Percentiles rank a stretch among this genome's conserved stretches.
Conservation (phyloP, 306 rosid species). For the Rosa chinensis region DNA sequence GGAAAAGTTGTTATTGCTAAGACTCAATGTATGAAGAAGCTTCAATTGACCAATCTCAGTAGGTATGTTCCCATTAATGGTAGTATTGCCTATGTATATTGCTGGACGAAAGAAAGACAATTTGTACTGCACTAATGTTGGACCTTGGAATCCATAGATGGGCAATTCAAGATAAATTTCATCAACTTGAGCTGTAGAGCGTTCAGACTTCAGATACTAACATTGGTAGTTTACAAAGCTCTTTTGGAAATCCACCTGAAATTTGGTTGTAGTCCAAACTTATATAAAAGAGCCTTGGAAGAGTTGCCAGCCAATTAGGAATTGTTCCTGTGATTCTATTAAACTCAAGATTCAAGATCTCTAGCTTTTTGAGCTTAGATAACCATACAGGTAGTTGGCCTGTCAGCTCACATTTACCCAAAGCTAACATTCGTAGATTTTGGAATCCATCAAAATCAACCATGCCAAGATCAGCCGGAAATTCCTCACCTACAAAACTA, state of each 20-base stretch:
- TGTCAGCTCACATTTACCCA: not conserved
- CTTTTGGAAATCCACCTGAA: not conserved
- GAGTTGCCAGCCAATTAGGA: not conserved
- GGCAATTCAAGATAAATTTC: not conserved
- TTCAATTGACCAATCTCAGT: not conserved
- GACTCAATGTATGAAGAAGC: not conserved
- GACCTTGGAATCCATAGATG: not conserved
- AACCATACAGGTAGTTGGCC: conserved; percentile 2
- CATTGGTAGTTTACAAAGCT: not conserved
- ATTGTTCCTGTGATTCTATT: conserved; percentile 9
- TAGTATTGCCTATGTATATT: not conserved
- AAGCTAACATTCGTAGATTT: not conserved
- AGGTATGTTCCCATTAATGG: conserved; percentile 8
- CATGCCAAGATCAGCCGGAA: not conserved
- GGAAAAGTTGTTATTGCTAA: not conserved
- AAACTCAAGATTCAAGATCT: not conserved
- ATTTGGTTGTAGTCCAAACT: not conserved
- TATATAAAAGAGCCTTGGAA: not conserved
- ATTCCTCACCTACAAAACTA: not conserved
- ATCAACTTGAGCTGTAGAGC: not conserved
- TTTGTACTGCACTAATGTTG: not conserved
- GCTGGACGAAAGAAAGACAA: not conserved
- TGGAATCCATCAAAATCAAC: not conserved
- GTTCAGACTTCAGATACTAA: not conserved
- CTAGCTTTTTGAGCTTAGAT: too few species aligned